phyloP scores from a whole-genome alignment of 2,329 filamentous ascomycete genomes.

The Pseudogymnoascus sp. region DNA sequence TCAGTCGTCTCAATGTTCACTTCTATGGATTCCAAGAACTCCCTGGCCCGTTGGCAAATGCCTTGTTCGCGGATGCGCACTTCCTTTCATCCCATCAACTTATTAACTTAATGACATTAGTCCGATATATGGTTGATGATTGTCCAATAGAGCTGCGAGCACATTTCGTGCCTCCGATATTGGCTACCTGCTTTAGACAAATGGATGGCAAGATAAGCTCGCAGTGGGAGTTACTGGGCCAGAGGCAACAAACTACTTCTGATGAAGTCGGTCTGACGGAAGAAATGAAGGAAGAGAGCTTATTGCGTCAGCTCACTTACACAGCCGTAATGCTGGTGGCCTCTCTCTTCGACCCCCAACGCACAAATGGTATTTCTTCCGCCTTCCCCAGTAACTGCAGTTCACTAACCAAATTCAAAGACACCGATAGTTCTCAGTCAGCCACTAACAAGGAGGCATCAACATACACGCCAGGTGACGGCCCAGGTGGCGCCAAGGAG shows the following conservation, averaged over 20 bases:
- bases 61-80: constrained; percentile 75
- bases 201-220: constrained; percentile 79
- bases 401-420: constrained; percentile 5
- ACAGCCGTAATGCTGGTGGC: constrained; percentile 88
- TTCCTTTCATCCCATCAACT: constrained; percentile 87
- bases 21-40: constrained; percentile 90
- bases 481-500: constrained; percentile 26
- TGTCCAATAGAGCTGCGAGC: constrained; percentile 73
- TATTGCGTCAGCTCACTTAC: constrained; percentile 85
- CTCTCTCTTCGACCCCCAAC: constrained; percentile 72
- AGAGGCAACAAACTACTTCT: constrained; percentile 52
- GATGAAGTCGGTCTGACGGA: constrained; percentile 77
- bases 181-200: constrained; percentile 75
- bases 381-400: background rate
- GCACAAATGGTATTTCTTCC: constrained; percentile 47
- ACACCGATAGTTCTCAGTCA: background rate
- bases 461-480: constrained; percentile 18
- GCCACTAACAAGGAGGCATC: constrained; percentile 24
- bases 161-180: constrained; percentile 77
- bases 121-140: constrained; percentile 82
- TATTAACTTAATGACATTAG: constrained; percentile 84
- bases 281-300: constrained; percentile 98
- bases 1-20: constrained; percentile 77
- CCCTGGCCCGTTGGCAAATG: constrained; percentile 72
- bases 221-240: constrained; percentile 76